Conservation (phyloP, 257 asterid genomes). For the Striga asiatica region DNA sequence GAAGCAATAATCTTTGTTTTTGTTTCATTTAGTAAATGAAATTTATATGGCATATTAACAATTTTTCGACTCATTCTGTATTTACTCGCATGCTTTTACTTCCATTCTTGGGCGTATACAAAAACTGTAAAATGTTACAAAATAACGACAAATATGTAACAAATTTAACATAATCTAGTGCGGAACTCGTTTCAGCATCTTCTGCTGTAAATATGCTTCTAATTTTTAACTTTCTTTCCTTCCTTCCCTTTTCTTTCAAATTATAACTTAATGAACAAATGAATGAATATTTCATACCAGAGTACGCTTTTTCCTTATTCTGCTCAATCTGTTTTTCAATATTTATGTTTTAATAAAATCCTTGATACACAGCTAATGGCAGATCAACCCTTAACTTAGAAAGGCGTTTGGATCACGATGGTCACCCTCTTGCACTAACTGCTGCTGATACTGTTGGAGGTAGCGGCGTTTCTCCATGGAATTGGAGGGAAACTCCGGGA, state of each 20-base stretch:
- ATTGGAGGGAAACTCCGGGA: slow-evolving; percentile 84
- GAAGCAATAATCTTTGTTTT: not conserved
- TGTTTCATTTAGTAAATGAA: not conserved
- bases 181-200: not conserved
- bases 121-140: too few relatives aligned
- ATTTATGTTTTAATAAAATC: slow-evolving; percentile 4
- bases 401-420: slow-evolving; percentile 71
- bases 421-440: slow-evolving; percentile 79
- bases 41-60: not conserved
- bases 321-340: not conserved
- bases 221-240: not conserved
- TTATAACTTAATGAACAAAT: too few relatives aligned
- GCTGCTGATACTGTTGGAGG: slow-evolving; percentile 79
- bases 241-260: too few relatives aligned
- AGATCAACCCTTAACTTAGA: slow-evolving; percentile 64
- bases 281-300: not conserved
- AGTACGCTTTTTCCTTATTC: not conserved
- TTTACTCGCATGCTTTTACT: too few relatives aligned
- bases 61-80: not conserved
- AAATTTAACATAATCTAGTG: not conserved
- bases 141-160: not conserved
- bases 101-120: too few relatives aligned
- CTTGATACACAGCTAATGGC: slow-evolving; percentile 48
- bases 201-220: not conserved
- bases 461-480: slow-evolving; percentile 88